Evolutionary conservation across 2,329 filamentous ascomycete genomes (phyloP).

Genomic region (Coniochaeta prunicola): DNA sequence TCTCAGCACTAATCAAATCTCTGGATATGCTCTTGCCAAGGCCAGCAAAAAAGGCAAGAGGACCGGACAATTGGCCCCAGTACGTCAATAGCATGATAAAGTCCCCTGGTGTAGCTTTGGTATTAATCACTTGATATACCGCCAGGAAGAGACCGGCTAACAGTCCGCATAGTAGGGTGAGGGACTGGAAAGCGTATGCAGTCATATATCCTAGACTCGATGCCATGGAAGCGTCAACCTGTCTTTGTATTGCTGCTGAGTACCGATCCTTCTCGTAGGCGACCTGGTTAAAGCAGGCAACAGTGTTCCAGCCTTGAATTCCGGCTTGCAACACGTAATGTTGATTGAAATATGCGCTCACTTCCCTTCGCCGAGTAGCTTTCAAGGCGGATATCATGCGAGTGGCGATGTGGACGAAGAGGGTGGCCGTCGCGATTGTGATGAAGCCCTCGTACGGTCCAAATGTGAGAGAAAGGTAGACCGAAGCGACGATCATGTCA

Average conservation of each 20-base stretch:
- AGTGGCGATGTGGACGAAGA: slow-evolving; percentile 48
- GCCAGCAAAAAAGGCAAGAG: slow-evolving; percentile 61
- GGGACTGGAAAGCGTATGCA: slow-evolving; percentile 48
- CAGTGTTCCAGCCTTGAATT: slow-evolving; percentile 52
- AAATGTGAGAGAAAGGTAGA: slow-evolving; percentile 52
- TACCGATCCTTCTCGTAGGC: slow-evolving; percentile 49
- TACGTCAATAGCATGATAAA: slow-evolving; percentile 68
- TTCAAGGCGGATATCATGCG: slow-evolving; percentile 44
- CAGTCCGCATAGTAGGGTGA: slow-evolving; percentile 63
- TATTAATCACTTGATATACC: slow-evolving; percentile 59
- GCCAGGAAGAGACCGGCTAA: slow-evolving; percentile 55
- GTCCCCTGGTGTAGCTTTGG: slow-evolving; percentile 53
- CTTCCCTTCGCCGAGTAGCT: slow-evolving; percentile 39
- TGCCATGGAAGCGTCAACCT: slow-evolving; percentile 27
- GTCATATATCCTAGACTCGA: slow-evolving; percentile 38
- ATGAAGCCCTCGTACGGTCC: slow-evolving; percentile 57
- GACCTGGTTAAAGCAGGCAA: slow-evolving; percentile 53
- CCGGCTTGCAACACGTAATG: slow-evolving; percentile 48
- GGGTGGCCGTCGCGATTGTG: slow-evolving; percentile 47
- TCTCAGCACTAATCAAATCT: slow-evolving; percentile 50
- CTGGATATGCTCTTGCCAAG: slow-evolving; percentile 49
- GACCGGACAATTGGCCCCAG: slow-evolving; percentile 65
- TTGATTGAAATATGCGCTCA: slow-evolving; percentile 47
- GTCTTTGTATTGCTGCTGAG: slow-evolving; percentile 37
- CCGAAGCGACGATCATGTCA: slow-evolving; percentile 51